Base-by-base conservation (phyloP, 768 basidiomycete genomes). In the Heimioporus sp. region DNA sequence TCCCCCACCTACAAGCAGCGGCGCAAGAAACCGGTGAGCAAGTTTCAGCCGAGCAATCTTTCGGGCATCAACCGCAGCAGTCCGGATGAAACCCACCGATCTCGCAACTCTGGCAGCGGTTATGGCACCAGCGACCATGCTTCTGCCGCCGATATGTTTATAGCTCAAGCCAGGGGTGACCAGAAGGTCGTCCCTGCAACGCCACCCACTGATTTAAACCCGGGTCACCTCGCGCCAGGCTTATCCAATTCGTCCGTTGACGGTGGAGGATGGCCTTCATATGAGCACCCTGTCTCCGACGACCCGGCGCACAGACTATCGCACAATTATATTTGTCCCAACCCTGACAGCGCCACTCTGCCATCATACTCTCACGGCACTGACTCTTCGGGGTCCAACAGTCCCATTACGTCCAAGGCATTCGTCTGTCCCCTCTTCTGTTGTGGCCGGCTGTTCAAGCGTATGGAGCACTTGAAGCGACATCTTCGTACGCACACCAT, bases 401-500 rank as follows among this genome's bases (percentile, higher is more conserved):
- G 46, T 17, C 45, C 72, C 36, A 68, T 74, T 32, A 79, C 76
- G 59, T 76, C 77, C 31, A 86, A 85, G 64, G 83, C 83, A 4
- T 94, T 85, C 63, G 80, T 85, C 44, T 96, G 93, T 69, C 91
- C 91, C 17, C 77, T 92, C 2, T 85, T 81, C 67, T 88, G 89
- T 13, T 97, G 93, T 63, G 83, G 88, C 4, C 76, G 88, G 55
- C 72, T 87, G 58, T 96, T 95, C 81, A 94, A 92, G 77, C 83
- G 93, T 11, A 86, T 88, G 80, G 93, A 96, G 64, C 92, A 96
- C 65, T 79, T 95, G 58, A 90, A 90, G 71, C 73, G 92, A 40
- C 93, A 96, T 67, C 71, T 93, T 30, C 80, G 91, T 52, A 92
- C 92, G 10, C 93, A 96, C 65, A 94, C 92, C 24, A 81, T 90